Conservation (phyloP, 2,329 filamentous ascomycete genomes). For the Mycosphaerella sp. region DNA sequence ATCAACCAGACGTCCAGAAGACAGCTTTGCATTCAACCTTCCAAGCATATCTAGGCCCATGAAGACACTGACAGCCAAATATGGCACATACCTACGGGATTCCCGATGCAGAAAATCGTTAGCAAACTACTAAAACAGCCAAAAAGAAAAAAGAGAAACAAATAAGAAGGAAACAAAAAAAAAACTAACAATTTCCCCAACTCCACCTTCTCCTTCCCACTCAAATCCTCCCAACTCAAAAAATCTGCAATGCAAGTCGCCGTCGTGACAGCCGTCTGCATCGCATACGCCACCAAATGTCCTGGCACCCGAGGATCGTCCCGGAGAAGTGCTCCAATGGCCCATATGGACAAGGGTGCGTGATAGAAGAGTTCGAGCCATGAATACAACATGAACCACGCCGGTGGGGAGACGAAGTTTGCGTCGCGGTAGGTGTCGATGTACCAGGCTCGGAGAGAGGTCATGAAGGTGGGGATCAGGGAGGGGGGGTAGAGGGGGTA, state of each 20-base stretch:
- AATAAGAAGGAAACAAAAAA: not conserved
- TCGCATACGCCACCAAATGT: slow-evolving; percentile 53
- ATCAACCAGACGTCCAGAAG: slow-evolving; percentile 5
- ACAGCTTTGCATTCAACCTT: slow-evolving; percentile 2
- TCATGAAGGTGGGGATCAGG: slow-evolving; percentile 46
- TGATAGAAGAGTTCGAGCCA: slow-evolving; percentile 57
- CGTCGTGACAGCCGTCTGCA: slow-evolving; percentile 57
- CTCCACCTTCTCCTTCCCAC: slow-evolving; percentile 42
- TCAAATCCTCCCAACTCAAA: slow-evolving; percentile 48
- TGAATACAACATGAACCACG: slow-evolving; percentile 52
- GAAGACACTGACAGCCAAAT: slow-evolving; percentile 49
- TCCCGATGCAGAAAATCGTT: no score
- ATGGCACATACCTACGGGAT: slow-evolving; percentile 45
- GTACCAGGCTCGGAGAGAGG: slow-evolving; percentile 50
- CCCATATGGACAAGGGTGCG: slow-evolving; percentile 55
- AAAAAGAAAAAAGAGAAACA: not conserved
- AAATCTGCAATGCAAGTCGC: slow-evolving; percentile 57
- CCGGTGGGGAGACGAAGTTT: slow-evolving; percentile 54
- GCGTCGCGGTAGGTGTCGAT: slow-evolving; percentile 56
- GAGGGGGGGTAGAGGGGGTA: slow-evolving; percentile 51
- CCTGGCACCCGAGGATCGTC: slow-evolving; percentile 54
- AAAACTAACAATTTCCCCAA: slow-evolving; percentile 39
- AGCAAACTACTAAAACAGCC: no score
- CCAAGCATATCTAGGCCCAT: slow-evolving; percentile 40
- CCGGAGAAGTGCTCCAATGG: slow-evolving; percentile 48